Conservation (phyloP, 768 basidiomycete genomes). For the Russula sp. region DNA sequence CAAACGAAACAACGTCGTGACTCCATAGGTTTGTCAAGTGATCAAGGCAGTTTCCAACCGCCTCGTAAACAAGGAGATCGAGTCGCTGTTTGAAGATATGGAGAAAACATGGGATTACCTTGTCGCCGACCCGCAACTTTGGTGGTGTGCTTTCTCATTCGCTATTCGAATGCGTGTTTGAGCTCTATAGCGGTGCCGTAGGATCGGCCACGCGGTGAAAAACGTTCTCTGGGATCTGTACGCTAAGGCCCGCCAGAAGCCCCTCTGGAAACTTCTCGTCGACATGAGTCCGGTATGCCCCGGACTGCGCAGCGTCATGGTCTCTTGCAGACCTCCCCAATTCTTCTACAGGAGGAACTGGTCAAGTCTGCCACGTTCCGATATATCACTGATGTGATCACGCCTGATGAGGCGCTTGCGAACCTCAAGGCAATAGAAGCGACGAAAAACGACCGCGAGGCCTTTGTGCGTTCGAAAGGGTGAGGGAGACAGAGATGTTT, state of each 20-base stretch:
- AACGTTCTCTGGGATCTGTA: conserved; percentile 96
- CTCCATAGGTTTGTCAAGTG: conserved; percentile 67
- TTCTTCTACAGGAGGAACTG: conserved; percentile 54
- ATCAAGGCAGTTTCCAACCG: conserved; percentile 74
- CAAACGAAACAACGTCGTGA: no score
- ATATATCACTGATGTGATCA: conserved; percentile 92
- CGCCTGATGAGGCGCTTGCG: conserved; percentile 79
- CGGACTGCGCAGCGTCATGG: neutral
- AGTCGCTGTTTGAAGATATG: conserved; percentile 83
- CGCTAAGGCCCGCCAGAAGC: conserved; percentile 71
- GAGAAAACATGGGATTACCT: conserved; percentile 86
- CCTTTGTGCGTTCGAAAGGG: conserved; percentile 63
- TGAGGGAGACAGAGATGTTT: conserved; percentile 25
- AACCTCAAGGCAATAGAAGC: conserved; percentile 73
- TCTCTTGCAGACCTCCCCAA: neutral
- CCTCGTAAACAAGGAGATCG: conserved; percentile 76
- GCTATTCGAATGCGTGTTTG: neutral
- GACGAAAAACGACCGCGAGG: conserved; percentile 73
- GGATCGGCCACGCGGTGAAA: conserved; percentile 86
- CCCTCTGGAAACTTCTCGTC: conserved; percentile 88
- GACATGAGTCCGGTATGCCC: conserved; percentile 71
- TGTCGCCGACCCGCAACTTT: conserved; percentile 80
- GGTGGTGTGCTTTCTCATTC: conserved; percentile 53
- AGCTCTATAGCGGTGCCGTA: conserved; percentile 23
- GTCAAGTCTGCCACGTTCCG: conserved; percentile 72